Evolutionary conservation across 1,284 basidiomycete species (phyloP), one percentile per base, ranked within the genome.

Genomic region (Schizopora paradoxa): DNA sequence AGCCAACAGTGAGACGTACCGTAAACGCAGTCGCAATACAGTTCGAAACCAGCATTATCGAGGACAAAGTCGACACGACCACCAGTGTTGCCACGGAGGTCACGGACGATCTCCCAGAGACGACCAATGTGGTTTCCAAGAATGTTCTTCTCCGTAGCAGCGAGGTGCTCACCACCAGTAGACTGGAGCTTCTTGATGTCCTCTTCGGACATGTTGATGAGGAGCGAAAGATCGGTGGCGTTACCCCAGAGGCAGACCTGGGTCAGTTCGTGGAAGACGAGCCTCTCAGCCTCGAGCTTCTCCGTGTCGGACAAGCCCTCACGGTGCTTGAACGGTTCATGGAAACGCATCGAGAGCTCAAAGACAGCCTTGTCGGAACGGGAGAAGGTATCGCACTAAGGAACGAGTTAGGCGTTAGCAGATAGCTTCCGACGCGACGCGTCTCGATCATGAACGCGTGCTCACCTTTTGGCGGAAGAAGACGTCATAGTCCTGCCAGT

Each of bases 161-260:
- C 93, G 37, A 98, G 81, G 55, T 93, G 85, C 47, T 95, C 94
- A 23, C 93, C 93, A 21, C 94, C 95, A 16, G 94, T 97, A 13
- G 91, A 93, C 65, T 99, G 94, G n/a, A 98, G 76, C 45, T 87
- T 82, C 67, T 95, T 95, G 69, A 99, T 97, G 65, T 98, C 94
- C 35, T 98, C 94, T 67, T 98, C 94, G 10, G 91, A 91, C 94
- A 97, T 97, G 70, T 98, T 92, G 69, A 97, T 98, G 45, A 98
- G 76, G 26, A 98, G 77, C 2, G 91, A 95, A 44, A 98, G 73
- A 66, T 98, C 94, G 47, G 95, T 98, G n/a, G 91, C 90, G 67
- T 95, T 95, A 13, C 91, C 91, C 91, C 91, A 94, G 18, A 95
- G 74, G 60, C 91, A 94, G 47, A 96, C 90, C 89, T 98, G 95